Evolutionary conservation across 2,329 filamentous ascomycete genomes (phyloP).

Genomic region (Pleurostoma richardsiae): DNA sequence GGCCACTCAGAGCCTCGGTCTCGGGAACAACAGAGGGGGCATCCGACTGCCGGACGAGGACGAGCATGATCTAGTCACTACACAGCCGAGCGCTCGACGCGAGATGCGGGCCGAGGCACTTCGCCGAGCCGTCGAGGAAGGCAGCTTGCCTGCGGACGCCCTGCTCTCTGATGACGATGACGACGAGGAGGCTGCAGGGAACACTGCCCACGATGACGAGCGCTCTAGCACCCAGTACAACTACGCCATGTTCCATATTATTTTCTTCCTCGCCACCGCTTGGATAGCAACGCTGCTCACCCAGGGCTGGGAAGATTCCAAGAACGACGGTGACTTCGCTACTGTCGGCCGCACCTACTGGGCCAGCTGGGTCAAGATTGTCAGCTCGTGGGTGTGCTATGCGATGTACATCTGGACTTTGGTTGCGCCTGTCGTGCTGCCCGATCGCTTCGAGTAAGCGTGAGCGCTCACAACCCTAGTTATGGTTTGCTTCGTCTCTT

Average conservation of each 20-base stretch:
- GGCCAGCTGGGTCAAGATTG: conserved; percentile 98
- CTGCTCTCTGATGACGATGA: conserved; percentile 68
- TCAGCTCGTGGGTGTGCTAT: conserved; percentile 96
- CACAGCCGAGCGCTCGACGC: conserved; percentile 72
- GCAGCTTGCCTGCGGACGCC: conserved; percentile 85
- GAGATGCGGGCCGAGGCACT: conserved; percentile 93
- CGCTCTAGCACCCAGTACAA: conserved; percentile 88
- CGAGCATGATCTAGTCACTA: conserved; percentile 83
- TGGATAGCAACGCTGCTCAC: conserved; percentile 90
- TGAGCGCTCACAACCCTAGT: conserved; percentile 11
- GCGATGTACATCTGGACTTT: conserved; percentile 90
- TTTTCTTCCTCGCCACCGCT: conserved; percentile 92
- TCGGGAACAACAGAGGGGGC: conserved; percentile 55
- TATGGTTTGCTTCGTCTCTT: background rate
- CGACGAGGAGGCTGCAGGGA: conserved; percentile 57
- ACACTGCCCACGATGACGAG: conserved; percentile 78
- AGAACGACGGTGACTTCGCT: conserved; percentile 70
- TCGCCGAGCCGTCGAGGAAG: conserved; percentile 86
- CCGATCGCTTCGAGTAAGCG: conserved; percentile 73
- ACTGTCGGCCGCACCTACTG: conserved; percentile 93
- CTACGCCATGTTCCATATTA: conserved; percentile 93
- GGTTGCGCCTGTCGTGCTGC: conserved; percentile 77
- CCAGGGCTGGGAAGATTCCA: conserved; percentile 65
- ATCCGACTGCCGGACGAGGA: conserved; percentile 65
- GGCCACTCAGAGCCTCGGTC: conserved; percentile 80